Conservation (phyloP, 1,284 basidiomycete species). For the Lignosus rhinocerotis region DNA sequence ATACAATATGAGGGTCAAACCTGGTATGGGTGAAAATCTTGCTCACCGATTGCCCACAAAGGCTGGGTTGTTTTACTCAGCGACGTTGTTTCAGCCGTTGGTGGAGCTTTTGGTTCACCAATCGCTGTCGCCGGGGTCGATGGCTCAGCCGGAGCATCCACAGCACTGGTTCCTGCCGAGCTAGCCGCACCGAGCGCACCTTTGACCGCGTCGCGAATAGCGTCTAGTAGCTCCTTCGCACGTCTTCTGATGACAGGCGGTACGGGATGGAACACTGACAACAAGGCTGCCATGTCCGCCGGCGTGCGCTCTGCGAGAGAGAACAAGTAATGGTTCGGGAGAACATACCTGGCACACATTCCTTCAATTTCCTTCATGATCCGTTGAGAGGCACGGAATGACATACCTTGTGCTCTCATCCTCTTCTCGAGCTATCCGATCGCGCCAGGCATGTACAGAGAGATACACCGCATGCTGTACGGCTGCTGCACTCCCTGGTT, state of each 20-base stretch:
- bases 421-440: conserved; percentile 76
- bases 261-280: conserved; percentile 55
- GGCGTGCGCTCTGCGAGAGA: conserved; percentile 67
- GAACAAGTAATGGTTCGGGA: conserved; percentile 74
- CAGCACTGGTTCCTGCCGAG: background rate
- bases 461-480: conserved; percentile 65
- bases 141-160: background rate
- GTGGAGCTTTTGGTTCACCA: background rate
- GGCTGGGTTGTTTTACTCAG: background rate
- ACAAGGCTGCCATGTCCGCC: conserved; percentile 56
- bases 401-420: conserved; percentile 85
- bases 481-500: conserved; percentile 16
- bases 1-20: background rate
- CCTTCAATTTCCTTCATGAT: background rate
- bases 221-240: conserved; percentile 61
- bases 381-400: conserved; percentile 10
- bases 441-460: conserved; percentile 85
- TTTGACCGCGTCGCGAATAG: conserved; percentile 54
- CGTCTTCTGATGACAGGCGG: conserved; percentile 62
- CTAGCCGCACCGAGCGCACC: conserved; percentile 27
- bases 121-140: background rate
- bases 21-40: background rate
- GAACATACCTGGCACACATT: conserved; percentile 53
- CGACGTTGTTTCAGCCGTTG: background rate
- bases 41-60: conserved; percentile 32